Evolutionary conservation across 371 early-diverging fungal genomes (phyloP).

Genomic region (Rhizopus delemar): DNA sequence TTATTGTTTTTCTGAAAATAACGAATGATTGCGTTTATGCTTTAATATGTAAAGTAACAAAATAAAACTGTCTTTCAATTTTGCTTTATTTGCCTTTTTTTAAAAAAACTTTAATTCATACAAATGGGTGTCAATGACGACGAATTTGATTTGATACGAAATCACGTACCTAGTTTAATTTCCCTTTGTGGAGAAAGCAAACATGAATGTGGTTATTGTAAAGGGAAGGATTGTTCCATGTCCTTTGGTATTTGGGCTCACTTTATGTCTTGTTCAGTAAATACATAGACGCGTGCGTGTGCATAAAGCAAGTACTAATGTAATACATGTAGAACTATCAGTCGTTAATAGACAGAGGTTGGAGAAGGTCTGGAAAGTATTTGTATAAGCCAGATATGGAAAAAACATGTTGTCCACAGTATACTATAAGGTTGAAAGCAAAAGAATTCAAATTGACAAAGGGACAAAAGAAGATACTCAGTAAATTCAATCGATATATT

Average conservation of each 20-base stretch:
- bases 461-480: slow-evolving; percentile 70
- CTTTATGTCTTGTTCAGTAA: slow-evolving; percentile 45
- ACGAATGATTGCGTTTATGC: no score
- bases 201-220: slow-evolving; percentile 63
- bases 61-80: neutral
- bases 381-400: slow-evolving; percentile 65
- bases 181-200: slow-evolving; percentile 37
- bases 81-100: neutral
- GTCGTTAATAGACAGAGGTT: slow-evolving; percentile 66
- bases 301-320: neutral
- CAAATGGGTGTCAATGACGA: neutral
- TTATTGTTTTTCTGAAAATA: no score
- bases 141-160: neutral
- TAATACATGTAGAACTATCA: slow-evolving; percentile 64
- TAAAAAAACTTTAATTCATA: no score
- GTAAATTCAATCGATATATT: slow-evolving; percentile 59
- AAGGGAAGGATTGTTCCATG: slow-evolving; percentile 42
- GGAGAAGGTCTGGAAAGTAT: slow-evolving; percentile 69
- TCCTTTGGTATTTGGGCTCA: slow-evolving; percentile 62
- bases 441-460: slow-evolving; percentile 55
- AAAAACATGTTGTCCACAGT: slow-evolving; percentile 70
- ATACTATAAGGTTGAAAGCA: slow-evolving; percentile 67
- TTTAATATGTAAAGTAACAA: no score
- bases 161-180: slow-evolving; percentile 1
- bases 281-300: neutral